Percentiles rank a stretch among this genome's conserved stretches.
Evolutionary conservation across 2,329 filamentous ascomycete species (phyloP).

Genomic region (Fusarium buxicola): DNA sequence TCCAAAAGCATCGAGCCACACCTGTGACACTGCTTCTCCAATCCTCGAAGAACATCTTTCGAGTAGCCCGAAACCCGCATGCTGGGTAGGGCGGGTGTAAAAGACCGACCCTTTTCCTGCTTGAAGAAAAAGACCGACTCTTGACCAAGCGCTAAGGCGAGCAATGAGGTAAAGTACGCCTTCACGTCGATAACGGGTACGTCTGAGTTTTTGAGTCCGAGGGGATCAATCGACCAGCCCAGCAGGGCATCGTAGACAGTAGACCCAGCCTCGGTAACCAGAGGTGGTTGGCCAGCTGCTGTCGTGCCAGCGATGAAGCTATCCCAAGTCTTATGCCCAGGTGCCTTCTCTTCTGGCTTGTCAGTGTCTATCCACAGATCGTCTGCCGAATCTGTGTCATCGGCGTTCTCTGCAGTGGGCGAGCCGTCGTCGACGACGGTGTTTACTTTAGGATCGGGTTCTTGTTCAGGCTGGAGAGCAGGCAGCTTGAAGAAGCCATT

Average conservation of each 20-base stretch:
- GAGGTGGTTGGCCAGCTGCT: slow-evolving; percentile 57
- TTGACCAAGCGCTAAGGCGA: slow-evolving; percentile 75
- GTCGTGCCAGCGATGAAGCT: slow-evolving; percentile 63
- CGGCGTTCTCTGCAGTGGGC: slow-evolving; percentile 9
- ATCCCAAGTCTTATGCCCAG: slow-evolving; percentile 76
- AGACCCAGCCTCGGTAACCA: slow-evolving; percentile 77
- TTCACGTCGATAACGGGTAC: slow-evolving; percentile 60
- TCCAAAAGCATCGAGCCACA: slow-evolving; percentile 61
- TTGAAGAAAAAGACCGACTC: slow-evolving; percentile 78
- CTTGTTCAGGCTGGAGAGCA: slow-evolving; percentile 22
- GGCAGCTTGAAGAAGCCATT: slow-evolving; percentile 50
- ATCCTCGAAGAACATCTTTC: slow-evolving; percentile 57
- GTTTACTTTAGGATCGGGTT: slow-evolving; percentile 18
- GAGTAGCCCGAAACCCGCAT: slow-evolving; percentile 70
- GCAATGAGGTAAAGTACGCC: slow-evolving; percentile 67
- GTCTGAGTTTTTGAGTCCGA: slow-evolving; percentile 52
- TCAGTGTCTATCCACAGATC: slow-evolving; percentile 62
- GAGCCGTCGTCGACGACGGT: slow-evolving; percentile 9
- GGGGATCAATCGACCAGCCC: slow-evolving; percentile 54
- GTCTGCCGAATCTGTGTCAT: slow-evolving; percentile 15
- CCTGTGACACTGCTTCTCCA: slow-evolving; percentile 60
- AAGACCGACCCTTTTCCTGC: slow-evolving; percentile 63
- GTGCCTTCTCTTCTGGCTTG: slow-evolving; percentile 44
- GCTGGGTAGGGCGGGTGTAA: slow-evolving; percentile 60
- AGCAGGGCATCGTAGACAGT: slow-evolving; percentile 74